A percentile compares a stretch with the other conserved stretches of the same genome.
These are phyloP conservation scores for Coprinopsis sp. DNA, from an alignment of 768 basidiomycete genomes.

Conservation along the genomic window DNA sequence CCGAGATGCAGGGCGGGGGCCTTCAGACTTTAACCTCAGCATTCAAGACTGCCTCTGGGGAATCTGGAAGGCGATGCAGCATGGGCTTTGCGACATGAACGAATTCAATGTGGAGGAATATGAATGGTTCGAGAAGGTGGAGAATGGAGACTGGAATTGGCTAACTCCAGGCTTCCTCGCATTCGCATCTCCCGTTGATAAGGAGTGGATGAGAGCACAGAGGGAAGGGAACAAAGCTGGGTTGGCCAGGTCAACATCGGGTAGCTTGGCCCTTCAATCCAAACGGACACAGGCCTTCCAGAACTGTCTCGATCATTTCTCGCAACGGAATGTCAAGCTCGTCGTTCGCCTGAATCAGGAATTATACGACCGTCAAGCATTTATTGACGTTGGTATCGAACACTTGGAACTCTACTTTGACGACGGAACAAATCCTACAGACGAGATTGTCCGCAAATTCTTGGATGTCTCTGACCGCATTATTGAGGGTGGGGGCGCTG, in stretches of 20 bases:
- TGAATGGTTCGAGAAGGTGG: conserved; percentile 92
- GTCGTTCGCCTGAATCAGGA: conserved; percentile 93
- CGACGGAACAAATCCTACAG: conserved; percentile 96
- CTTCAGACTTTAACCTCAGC: conserved; percentile 87
- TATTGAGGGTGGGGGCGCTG: conserved; percentile 73
- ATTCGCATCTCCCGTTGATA: conserved; percentile 88
- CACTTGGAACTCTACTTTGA: conserved; percentile 95
- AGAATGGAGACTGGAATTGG: conserved; percentile 97
- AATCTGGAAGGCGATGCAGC: conserved; percentile 86
- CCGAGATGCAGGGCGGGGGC: conserved; percentile 90
- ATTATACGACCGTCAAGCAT: conserved; percentile 79
- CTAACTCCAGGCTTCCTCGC: conserved; percentile 89
- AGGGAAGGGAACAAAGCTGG: conserved; percentile 54
- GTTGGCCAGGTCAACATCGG: conserved; percentile 25
- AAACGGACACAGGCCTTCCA: conserved; percentile 76
- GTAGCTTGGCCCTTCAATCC: conserved; percentile 60
- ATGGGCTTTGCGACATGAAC: conserved; percentile 89
- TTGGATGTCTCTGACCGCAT: conserved; percentile 79
- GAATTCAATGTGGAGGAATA: conserved; percentile 92
- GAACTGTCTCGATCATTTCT: conserved; percentile 92
- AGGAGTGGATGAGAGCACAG: conserved; percentile 71
- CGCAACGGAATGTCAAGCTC: conserved; percentile 78
- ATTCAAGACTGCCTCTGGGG: conserved; percentile 92
- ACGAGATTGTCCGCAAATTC: conserved; percentile 91
- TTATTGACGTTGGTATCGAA: conserved; percentile 79